Base-by-base conservation (phyloP, 2,329 filamentous ascomycete species). In the Pseudogymnoascus sp. region DNA sequence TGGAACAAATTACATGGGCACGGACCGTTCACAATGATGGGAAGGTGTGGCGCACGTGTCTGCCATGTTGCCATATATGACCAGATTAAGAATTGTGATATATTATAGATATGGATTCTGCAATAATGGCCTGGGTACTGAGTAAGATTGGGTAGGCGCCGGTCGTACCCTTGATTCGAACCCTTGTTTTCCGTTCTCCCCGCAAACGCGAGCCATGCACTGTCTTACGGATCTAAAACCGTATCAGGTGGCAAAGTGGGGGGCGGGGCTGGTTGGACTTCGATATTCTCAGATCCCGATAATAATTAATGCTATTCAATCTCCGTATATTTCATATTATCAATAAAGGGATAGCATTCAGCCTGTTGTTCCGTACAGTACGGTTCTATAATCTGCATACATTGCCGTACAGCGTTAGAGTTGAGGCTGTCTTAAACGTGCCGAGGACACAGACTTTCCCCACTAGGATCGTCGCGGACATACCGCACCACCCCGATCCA, bases 401-500 rank as follows among this genome's bases (percentile, higher is more conserved):
- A 21, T 57, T 34, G 28, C 51, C 28, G 6, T 19, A 57, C 10
- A 19, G 6, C 28, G 28, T 57, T 57, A 57, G 51, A 57, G 14
- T 34, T 57, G 51, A 57, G 51, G 51, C 25, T 57, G 51, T 31
- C 51, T 57, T 57, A 57, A 57, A 57, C 51, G 51, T 57, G 51
- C 51, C 51, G 51, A 57, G 51, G 51, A 57, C 51, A 57, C 28
- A 21, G 28, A 36, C 51, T 21, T 57, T 57, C 51, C 51, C 51
- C 51, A 57, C 51, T 57, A 57, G 51, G 51, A 57, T 57, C 51
- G 51, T 57, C 51, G 51, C 51, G 51, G 51, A 57, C 51, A 57
- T 57, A 57, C 28, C 51, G 51, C 25, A 57, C 51, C 51, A 57
- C 51, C 51, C 51, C 16, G 11, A 57, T 57, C 51, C 28, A 57